Base-by-base conservation (phyloP, 441 rosid genomes). In the Theobroma grandiflorum region DNA sequence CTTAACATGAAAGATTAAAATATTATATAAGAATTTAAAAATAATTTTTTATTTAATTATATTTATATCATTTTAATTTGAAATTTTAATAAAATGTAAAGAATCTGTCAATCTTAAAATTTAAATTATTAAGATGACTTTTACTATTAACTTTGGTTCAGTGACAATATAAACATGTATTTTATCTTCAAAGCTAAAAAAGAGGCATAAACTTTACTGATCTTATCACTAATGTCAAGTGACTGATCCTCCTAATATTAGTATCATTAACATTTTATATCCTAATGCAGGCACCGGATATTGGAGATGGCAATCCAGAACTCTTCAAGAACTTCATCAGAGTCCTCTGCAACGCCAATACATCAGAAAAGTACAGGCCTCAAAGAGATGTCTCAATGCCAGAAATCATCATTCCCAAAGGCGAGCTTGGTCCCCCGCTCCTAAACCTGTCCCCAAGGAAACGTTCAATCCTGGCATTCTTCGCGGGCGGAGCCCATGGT, bases 401-500 rank as follows among this genome's bases (percentile, higher is more conserved):
- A 0, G 90, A 89, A 78, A 76, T 87, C 74, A 74, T 84, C 67
- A 71, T 85, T 57, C 87, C 86, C 1, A 14, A n/a, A 2, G 84
- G 80, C 15, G 59, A 61, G 6, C 75, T 85, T 0, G 84, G 87
- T 9, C 87, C 84, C 10, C 87, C 86, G 15, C 20, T 14, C 2
- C 16, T 70, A 4, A 67, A 72, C 11, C 82, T 45, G 31, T 5
- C 75, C 37, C 61, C 88, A 0, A 35, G 33, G 2, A 52, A 80
- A 12, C 64, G 87, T 6, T 16, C 85, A 0, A 83, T 85, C 37
- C 79, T 89, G 4, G 91, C 87, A 14, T 89, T 87, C 75, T 87
- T 87, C 10, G 82, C 91, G 0, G 91, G 91, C 1, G 75, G 86
- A 3, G 55, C 82, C 42, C 91, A 89, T 20, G 91, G 90, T 4